Percentiles rank a stretch among this genome's conserved stretches.
phyloP scores from a whole-genome alignment of 192 early-diverging fungal species.

The Spinellus fusiger region DNA sequence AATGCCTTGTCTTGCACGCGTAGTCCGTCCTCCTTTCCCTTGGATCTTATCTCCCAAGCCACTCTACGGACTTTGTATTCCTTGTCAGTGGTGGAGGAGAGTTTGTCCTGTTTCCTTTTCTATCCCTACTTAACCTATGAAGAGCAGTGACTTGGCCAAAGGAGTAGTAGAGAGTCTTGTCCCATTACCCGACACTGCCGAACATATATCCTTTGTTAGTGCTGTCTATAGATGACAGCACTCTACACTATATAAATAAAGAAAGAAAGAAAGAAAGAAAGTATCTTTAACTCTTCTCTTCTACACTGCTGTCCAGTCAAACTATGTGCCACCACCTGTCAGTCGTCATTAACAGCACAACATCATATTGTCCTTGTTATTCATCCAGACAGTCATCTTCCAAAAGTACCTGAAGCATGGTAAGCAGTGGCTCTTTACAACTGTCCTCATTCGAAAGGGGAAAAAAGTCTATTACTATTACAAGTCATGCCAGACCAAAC shows the following conservation, averaged over 20 bases:
- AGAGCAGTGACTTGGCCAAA: too few species aligned
- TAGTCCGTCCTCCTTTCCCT: too few species aligned
- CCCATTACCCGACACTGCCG: not conserved
- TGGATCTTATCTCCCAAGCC: too few species aligned
- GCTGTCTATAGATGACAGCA: not conserved
- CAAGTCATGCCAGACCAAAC: not conserved
- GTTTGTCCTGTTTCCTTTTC: not conserved
- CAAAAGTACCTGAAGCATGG: slow-evolving; percentile 9
- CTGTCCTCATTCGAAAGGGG: not conserved
- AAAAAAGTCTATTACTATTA: slow-evolving; percentile 7
- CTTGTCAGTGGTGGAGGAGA: too few species aligned
- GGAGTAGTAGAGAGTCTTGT: slow-evolving; percentile 6
- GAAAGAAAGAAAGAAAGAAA: not conserved
- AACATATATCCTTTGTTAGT: slow-evolving; percentile 20
- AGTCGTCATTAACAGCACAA: too few species aligned
- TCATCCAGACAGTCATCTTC: not conserved
- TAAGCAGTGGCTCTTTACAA: not conserved
- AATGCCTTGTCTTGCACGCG: not conserved
- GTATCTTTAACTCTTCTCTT: slow-evolving; percentile 5
- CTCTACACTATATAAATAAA: not conserved
- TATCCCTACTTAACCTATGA: too few species aligned
- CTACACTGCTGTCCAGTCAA: not conserved
- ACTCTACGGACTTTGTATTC: too few species aligned
- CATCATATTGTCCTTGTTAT: too few species aligned
- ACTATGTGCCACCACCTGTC: not conserved